Percentiles rank a stretch among this genome's conserved stretches.
These are phyloP conservation scores for Kodamaea alishanica DNA, from an alignment of 1,139 yeast species.

Conservation along the genomic window DNA sequence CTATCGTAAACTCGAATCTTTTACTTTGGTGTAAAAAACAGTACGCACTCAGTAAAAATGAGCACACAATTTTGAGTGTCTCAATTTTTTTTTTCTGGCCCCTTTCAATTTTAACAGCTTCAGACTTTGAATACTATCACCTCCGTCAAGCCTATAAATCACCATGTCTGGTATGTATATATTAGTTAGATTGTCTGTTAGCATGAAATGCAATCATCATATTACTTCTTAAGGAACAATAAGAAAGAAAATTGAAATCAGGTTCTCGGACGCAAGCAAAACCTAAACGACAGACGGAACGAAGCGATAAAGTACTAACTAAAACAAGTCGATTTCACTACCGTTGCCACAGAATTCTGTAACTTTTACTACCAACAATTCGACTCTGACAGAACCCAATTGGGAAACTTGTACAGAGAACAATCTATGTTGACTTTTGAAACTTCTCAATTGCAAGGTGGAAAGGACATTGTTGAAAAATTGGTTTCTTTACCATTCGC, in stretches of 20 bases:
- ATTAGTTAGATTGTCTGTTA: too few species aligned
- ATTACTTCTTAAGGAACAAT: too few species aligned
- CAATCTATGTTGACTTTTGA: constrained; percentile 98
- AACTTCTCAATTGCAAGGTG: constrained; percentile 91
- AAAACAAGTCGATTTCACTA: constrained; percentile 59
- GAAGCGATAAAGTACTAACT: constrained; percentile 9
- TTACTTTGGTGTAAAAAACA: too few species aligned
- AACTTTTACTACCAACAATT: constrained; percentile 94
- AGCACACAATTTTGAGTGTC: too few species aligned
- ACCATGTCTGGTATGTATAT: constrained; percentile 13
- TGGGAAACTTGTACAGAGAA: constrained; percentile 92
- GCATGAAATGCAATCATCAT: too few species aligned
- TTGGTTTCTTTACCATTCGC: constrained; percentile 82
- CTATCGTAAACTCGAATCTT: too few species aligned
- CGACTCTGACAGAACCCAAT: constrained; percentile 86
- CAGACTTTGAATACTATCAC: background rate
- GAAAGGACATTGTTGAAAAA: constrained; percentile 87
- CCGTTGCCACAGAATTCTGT: constrained; percentile 79
- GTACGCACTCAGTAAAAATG: too few species aligned
- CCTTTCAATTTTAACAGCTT: background rate
- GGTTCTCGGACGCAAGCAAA: background rate
- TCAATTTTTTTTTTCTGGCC: too few species aligned
- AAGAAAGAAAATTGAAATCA: background rate
- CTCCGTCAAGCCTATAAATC: background rate
- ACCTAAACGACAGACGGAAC: background rate